phyloP scores from a whole-genome alignment of 163 green algal genomes.

The Scenedesmus sp. region DNA sequence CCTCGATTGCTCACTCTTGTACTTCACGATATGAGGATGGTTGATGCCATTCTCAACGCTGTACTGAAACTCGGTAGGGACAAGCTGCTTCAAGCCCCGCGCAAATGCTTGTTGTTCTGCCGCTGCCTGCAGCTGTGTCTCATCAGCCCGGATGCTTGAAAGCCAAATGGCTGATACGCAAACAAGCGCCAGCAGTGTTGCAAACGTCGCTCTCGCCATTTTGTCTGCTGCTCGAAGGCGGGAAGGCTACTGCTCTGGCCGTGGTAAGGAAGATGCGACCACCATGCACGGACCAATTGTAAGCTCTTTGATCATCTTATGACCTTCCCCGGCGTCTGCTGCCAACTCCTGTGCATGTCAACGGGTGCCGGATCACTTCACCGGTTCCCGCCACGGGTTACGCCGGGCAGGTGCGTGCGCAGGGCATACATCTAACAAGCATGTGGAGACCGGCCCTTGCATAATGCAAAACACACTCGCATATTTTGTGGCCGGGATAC shows the following conservation, averaged over 20 bases:
- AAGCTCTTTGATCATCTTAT: neutral
- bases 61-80: neutral
- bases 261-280: neutral
- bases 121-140: neutral
- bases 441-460: neutral
- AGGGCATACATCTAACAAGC: neutral
- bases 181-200: neutral
- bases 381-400: slow-evolving; percentile 1
- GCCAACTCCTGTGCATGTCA: neutral
- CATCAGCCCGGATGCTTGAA: neutral
- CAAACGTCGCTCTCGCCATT: neutral
- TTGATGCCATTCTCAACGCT: neutral
- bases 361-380: neutral
- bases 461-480: neutral
- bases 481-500: neutral
- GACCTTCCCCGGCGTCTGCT: neutral
- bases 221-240: neutral
- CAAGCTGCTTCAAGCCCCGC: neutral
- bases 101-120: neutral
- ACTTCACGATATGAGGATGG: neutral
- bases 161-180: neutral
- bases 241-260: neutral
- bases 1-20: neutral
- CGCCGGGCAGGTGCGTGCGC: neutral
- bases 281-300: neutral